Evolutionary conservation across 208 protist species (phyloP), one percentile per base, ranked within the genome.

Genomic region (Leishmania amazonensis): DNA sequence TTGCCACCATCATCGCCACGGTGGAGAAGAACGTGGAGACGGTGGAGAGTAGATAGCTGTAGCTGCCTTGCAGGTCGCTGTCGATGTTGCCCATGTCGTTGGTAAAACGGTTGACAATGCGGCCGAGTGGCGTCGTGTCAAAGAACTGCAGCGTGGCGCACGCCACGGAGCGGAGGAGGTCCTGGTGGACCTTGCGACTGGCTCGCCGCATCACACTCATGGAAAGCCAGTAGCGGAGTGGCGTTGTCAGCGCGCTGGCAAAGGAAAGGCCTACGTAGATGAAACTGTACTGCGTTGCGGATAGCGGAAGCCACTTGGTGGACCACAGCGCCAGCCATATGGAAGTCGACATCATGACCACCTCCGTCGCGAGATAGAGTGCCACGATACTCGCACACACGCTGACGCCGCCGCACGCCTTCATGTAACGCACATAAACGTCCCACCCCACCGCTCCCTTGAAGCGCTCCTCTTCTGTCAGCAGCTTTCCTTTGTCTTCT

Each of bases 31-130:
- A 54, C 35, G 13, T 47, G 45, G 64, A 78, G 28, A 76, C 64
- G 8, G 65, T 65, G 7, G 54, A 79, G 13, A 87, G 67, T 0
- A 87, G 70, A n/a, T 85, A 88, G 82, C 84, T 82, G 65, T 80
- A 21, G 19, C 75, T 89, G 21, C 84, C 71, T 17, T 91, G 90
- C 19, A 96, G 75, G 65, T 83, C 81, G 47, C 93, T 87, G 87
- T 98, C 95, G 79, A 96, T 80, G 51, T 78, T 83, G 83, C 90
- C 85, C 40, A 91, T 83, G 80, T 98, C 96, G 72, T 88, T 89
- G 1, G 87, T 89, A 51, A 98, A 94, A 47, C 96, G 85, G 79
- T 95, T 97, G 53, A 98, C 78, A 38, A 98, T 83, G 21, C 85
- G 84, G 54, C 90, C 90, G 47, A 87, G 83, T 38, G 88, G 85